Evolutionary conservation across 495 filamentous ascomycete species (phyloP).

Genomic region (Neurospora sp.): DNA sequence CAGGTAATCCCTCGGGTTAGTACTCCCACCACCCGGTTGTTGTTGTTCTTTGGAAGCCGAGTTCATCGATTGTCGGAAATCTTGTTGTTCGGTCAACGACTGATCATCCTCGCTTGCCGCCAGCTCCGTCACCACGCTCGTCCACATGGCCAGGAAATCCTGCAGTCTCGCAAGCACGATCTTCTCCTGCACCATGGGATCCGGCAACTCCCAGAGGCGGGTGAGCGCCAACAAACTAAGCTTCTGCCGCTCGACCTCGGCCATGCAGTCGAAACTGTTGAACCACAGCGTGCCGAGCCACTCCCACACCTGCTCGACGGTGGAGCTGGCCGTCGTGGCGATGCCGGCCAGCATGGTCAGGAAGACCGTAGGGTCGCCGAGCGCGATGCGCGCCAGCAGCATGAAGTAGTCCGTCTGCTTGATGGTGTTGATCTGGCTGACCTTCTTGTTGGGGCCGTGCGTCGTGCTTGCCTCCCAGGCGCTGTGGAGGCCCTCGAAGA

Average conservation of each 20-base stretch:
- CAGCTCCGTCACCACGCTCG: conserved; percentile 34
- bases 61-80: background rate
- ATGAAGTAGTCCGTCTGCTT: conserved; percentile 74
- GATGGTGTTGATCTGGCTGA: conserved; percentile 51
- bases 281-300: conserved; percentile 91
- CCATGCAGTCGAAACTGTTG: conserved; percentile 70
- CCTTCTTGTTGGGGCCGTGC: conserved; percentile 59
- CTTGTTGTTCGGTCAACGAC: background rate
- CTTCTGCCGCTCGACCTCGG: conserved; percentile 64
- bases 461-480: conserved; percentile 65
- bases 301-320: conserved; percentile 41
- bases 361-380: conserved; percentile 59
- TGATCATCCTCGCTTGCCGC: conserved; percentile 13
- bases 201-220: conserved; percentile 57
- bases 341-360: conserved; percentile 43
- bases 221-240: conserved; percentile 75
- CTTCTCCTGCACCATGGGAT: conserved; percentile 31
- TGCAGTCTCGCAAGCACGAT: conserved; percentile 37
- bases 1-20: conserved; percentile 29
- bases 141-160: conserved; percentile 47
- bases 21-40: background rate
- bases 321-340: conserved; percentile 13
- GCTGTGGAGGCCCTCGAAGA: conserved; percentile 62
- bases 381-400: conserved; percentile 68
- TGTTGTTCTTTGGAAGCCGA: background rate